These are phyloP conservation scores for Brassica carinata DNA, from an alignment of 345 rosid species.

Conservation along the genomic window DNA sequence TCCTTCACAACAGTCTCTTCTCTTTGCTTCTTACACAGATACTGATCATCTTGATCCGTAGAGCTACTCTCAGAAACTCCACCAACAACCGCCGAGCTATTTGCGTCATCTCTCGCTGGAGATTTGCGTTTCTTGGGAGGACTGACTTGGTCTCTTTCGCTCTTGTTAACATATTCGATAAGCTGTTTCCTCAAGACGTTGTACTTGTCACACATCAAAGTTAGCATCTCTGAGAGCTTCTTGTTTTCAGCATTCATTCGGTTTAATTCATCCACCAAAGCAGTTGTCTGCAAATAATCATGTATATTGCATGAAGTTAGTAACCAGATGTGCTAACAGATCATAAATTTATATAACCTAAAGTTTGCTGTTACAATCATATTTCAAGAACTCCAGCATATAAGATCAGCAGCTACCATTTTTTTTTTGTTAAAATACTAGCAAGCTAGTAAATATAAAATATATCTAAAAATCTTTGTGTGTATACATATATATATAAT, in stretches of 20 bases:
- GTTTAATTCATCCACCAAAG: slow-evolving; percentile 75
- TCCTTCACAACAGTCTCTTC: slow-evolving; percentile 73
- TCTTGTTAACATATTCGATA: slow-evolving; percentile 57
- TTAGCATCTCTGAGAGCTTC: slow-evolving; percentile 79
- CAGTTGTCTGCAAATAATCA: slow-evolving; percentile 30
- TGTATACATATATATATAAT: background rate
- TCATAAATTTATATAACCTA: background rate
- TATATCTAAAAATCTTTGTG: background rate
- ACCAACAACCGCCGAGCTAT: slow-evolving; percentile 27
- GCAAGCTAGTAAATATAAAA: background rate
- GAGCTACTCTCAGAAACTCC: slow-evolving; percentile 89
- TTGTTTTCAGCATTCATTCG: slow-evolving; percentile 83
- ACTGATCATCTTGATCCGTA: slow-evolving; percentile 77
- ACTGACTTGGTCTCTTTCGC: slow-evolving; percentile 45
- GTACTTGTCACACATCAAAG: slow-evolving; percentile 76
- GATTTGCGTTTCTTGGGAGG: slow-evolving; percentile 79
- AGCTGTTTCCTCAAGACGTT: slow-evolving; percentile 64
- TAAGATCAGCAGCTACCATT: background rate
- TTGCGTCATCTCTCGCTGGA: slow-evolving; percentile 48
- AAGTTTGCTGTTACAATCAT: background rate
- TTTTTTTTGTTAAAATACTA: background rate
- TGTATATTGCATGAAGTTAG: slow-evolving; percentile 14
- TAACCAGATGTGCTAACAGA: background rate
- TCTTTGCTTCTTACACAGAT: slow-evolving; percentile 70
- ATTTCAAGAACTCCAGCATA: background rate